Evolutionary conservation across 768 basidiomycete species (phyloP), one percentile per base, ranked within the genome.

Genomic region (Lactarius vividus): DNA sequence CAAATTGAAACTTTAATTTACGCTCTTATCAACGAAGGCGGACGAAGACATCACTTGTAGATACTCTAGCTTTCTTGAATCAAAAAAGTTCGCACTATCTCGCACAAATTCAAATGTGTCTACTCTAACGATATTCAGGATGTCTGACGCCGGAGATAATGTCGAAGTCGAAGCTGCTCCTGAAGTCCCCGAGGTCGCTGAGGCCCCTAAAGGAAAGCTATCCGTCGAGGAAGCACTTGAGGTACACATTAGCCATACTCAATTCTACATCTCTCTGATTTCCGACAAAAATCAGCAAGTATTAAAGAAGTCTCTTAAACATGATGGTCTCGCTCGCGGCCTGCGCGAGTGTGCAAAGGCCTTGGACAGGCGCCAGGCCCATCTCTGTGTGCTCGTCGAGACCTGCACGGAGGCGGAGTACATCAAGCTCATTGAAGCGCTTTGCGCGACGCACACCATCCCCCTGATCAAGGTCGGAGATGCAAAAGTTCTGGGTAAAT

Each of bases 361-460:
- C 67, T 85, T 99, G 72, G 96, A 99, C 86, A 97, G 95, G 83
- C 90, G 95, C 74, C 93, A 96, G 84, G 96, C 96, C 63, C 96
- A 98, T 79, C 84, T 98, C 57, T 98, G 96, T 81, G 96, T 99
- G 68, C 89, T 99, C 74, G 96, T 98, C 77, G 96, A 99, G 87
- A 94, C 94, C 64, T 97, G 95, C 85, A 95, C 92, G 61, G 96
- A 98, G 82, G 92, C 96, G 72, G 96, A 98, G 81, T 98, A 99
- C 85, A 92, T 97, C 87, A 98, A 98, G 84, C 93, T 99, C 83
- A 97, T 99, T 72, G 96, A 98, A 82, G 96, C 96, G 59, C 94
- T 99, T 76, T 98, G 96, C 77, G 91, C 94, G 69, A 95, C 97
- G 83, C 96, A 98, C 88, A 96, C 96, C 81, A 98, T 98, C 83